A percentile compares a stretch with the other conserved stretches of the same genome.
Evolutionary conservation across 2,329 filamentous ascomycete genomes (phyloP).

Genomic region (Stagonosporopsis tanaceti): DNA sequence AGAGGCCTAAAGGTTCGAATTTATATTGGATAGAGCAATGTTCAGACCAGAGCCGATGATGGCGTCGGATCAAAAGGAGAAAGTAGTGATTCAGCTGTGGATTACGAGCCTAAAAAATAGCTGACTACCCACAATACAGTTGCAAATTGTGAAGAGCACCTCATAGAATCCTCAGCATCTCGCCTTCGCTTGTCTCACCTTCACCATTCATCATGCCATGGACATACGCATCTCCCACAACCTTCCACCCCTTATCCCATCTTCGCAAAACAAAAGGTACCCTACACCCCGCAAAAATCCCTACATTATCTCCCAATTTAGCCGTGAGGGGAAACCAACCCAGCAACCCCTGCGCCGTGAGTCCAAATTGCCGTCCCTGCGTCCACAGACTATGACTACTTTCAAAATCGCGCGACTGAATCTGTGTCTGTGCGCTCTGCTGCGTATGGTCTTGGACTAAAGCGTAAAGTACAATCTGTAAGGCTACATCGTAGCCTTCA

Average conservation of each 20-base stretch:
- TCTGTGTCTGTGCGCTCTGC: not conserved
- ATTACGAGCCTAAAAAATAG: too few species aligned
- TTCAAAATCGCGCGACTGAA: slow-evolving; percentile 1
- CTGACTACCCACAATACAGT: too few species aligned
- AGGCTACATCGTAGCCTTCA: too few species aligned
- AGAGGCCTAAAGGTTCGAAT: too few species aligned
- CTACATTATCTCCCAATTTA: not conserved
- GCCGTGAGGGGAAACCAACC: not conserved
- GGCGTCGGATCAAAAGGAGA: too few species aligned
- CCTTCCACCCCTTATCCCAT: not conserved
- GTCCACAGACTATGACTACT: not conserved
- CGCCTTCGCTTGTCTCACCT: not conserved
- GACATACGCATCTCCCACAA: slow-evolving; percentile 2
- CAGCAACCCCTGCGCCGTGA: not conserved
- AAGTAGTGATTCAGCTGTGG: too few species aligned
- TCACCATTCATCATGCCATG: slow-evolving; percentile 5
- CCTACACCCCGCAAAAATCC: slow-evolving; percentile 1
- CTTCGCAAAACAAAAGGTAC: not conserved
- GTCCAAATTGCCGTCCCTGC: not conserved
- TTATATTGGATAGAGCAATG: too few species aligned
- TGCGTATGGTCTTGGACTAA: not conserved
- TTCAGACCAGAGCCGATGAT: too few species aligned
- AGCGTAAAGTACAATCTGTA: too few species aligned
- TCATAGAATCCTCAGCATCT: not conserved
- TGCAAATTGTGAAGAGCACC: too few species aligned